Evolutionary conservation across 345 rosid species (phyloP).

Genomic region (Ricinus communis): DNA sequence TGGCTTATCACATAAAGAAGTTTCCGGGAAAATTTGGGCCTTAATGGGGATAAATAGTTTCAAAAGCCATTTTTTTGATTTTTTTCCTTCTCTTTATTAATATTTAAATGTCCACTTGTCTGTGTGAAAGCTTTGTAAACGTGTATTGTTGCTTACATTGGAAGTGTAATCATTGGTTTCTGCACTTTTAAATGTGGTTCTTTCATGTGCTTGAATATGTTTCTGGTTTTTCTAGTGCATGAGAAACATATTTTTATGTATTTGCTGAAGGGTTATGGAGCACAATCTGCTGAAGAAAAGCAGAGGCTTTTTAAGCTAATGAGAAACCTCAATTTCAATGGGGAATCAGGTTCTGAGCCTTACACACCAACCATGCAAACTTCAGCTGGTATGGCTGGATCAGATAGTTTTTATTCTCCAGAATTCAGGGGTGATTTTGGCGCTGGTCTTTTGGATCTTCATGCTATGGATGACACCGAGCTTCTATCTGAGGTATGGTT

Average conservation of each 20-base stretch:
- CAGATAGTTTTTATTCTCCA: slow-evolving; percentile 84
- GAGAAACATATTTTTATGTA: slow-evolving; percentile 14
- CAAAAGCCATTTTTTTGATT: too few species aligned
- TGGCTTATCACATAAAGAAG: too few species aligned
- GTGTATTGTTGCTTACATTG: not conserved
- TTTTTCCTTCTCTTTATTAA: too few species aligned
- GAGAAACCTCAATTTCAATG: slow-evolving; percentile 93
- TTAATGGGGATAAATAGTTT: too few species aligned
- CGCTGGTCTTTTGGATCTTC: slow-evolving; percentile 97
- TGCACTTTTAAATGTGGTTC: not conserved
- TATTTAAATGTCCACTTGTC: too few species aligned
- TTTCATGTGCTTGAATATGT: not conserved
- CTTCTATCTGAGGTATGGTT: slow-evolving; percentile 84
- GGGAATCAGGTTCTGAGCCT: slow-evolving; percentile 85
- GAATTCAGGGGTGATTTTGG: slow-evolving; percentile 98
- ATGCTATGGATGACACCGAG: slow-evolving; percentile 97
- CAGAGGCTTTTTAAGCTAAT: slow-evolving; percentile 91
- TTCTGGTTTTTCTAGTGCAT: not conserved
- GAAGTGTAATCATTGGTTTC: not conserved
- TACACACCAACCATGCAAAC: slow-evolving; percentile 65
- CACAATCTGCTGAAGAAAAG: slow-evolving; percentile 97
- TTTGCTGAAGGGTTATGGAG: slow-evolving; percentile 76
- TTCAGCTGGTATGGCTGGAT: slow-evolving; percentile 51
- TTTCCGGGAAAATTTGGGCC: too few species aligned
- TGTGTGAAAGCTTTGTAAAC: too few species aligned